Evolutionary conservation across 305 asterid species (phyloP).

Genomic region (Fraxinus paxiana): DNA sequence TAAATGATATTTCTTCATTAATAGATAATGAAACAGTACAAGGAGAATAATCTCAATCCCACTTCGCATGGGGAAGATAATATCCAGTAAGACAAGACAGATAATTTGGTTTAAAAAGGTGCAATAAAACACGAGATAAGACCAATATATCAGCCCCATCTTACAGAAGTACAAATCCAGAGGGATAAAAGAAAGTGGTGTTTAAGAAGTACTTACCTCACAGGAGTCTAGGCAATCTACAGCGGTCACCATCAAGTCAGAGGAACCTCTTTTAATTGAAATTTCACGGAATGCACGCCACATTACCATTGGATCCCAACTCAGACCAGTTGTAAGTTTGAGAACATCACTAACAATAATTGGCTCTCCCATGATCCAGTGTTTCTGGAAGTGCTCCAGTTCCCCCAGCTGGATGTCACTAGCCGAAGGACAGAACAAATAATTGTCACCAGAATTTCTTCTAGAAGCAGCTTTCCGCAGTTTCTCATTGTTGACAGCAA

Average conservation of each 20-base stretch:
- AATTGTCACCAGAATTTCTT: constrained; percentile 42
- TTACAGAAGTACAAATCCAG: not conserved
- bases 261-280: constrained; percentile 30
- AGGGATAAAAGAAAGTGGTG: constrained; percentile 14
- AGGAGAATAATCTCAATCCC: not conserved
- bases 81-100: not conserved
- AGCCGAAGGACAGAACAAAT: constrained; percentile 47
- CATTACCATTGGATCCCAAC: constrained; percentile 70
- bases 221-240: constrained; percentile 60
- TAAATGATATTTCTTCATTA: not conserved
- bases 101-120: not conserved
- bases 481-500: constrained; percentile 11
- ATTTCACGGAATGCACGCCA: constrained; percentile 56
- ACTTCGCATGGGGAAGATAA: not conserved
- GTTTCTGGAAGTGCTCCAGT: constrained; percentile 56
- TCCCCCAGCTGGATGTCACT: constrained; percentile 37
- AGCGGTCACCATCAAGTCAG: constrained; percentile 50
- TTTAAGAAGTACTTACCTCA: constrained; percentile 34
- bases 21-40: not conserved
- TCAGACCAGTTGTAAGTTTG: constrained; percentile 44
- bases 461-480: constrained; percentile 44
- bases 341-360: constrained; percentile 42
- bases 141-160: not conserved
- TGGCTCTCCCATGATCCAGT: constrained; percentile 59
- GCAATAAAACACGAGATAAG: not conserved